Percentiles rank a stretch among this genome's conserved stretches.
phyloP scores from a whole-genome alignment of 352 stramenopile genomes.

The Phytophthora citricola region DNA sequence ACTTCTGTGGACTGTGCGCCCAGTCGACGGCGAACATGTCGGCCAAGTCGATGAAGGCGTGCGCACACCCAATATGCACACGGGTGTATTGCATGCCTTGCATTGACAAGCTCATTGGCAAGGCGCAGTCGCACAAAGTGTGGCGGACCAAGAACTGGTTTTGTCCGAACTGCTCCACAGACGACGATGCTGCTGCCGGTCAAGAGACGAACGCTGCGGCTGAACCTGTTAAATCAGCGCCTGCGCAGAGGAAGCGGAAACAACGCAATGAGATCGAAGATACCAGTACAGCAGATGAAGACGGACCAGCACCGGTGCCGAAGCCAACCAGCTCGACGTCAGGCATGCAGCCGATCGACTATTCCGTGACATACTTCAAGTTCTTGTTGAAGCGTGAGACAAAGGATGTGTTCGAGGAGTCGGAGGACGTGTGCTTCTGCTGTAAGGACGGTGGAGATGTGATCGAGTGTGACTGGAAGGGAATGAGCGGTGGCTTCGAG shows the following conservation, averaged over 20 bases:
- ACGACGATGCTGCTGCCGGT: conserved; percentile 10
- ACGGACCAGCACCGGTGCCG: neutral
- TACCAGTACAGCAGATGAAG: conserved; percentile 30
- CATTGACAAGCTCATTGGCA: conserved; percentile 69
- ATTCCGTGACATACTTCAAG: conserved; percentile 70
- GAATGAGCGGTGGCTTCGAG: conserved; percentile 38
- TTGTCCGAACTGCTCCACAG: conserved; percentile 67
- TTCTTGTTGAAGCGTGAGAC: conserved; percentile 62
- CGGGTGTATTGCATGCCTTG: conserved; percentile 65
- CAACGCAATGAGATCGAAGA: conserved; percentile 37
- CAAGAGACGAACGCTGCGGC: conserved; percentile 2
- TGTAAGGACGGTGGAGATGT: conserved; percentile 85
- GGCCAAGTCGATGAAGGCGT: conserved; percentile 44
- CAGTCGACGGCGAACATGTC: conserved; percentile 34
- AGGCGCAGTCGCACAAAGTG: conserved; percentile 61
- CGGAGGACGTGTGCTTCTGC: conserved; percentile 86
- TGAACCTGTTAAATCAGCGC: conserved; percentile 3
- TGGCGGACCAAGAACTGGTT: conserved; percentile 64
- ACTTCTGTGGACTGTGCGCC: conserved; percentile 60
- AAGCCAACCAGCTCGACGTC: conserved; percentile 5
- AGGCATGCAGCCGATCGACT: conserved; percentile 67
- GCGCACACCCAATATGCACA: conserved; percentile 52
- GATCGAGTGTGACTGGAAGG: conserved; percentile 81
- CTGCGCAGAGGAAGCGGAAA: conserved; percentile 60
- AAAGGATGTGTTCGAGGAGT: conserved; percentile 44